phyloP scores from a whole-genome alignment of 371 early-diverging fungal genomes.

The Actinomucor elegans region DNA sequence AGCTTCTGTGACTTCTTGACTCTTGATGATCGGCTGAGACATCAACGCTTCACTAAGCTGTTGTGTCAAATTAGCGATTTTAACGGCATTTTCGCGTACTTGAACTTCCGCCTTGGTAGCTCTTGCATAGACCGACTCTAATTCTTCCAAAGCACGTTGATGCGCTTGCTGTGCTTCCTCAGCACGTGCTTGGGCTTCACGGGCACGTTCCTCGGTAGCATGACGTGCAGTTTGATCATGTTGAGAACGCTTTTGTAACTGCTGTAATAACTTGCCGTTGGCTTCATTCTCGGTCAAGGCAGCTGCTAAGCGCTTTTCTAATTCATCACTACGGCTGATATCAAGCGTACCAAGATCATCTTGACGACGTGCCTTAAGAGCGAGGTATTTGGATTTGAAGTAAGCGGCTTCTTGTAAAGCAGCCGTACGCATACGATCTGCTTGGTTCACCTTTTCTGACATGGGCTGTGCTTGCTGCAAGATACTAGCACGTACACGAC shows the following conservation, averaged over 20 bases:
- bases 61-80: slow-evolving; percentile 49
- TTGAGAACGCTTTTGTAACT: slow-evolving; percentile 44
- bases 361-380: slow-evolving; percentile 31
- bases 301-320: slow-evolving; percentile 50
- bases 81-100: slow-evolving; percentile 41
- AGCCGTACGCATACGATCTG: slow-evolving; percentile 57
- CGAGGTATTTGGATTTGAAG: slow-evolving; percentile 52
- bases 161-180: slow-evolving; percentile 58
- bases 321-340: slow-evolving; percentile 41
- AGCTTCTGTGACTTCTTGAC: slow-evolving; percentile 49
- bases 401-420: slow-evolving; percentile 64
- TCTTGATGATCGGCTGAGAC: slow-evolving; percentile 9
- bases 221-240: slow-evolving; percentile 42
- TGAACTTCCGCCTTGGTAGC: slow-evolving; percentile 50
- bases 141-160: slow-evolving; percentile 50
- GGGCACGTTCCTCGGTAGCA: slow-evolving; percentile 52
- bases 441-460: slow-evolving; percentile 48
- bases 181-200: slow-evolving; percentile 45
- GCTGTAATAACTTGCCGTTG: slow-evolving; percentile 28
- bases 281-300: slow-evolving; percentile 51
- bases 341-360: slow-evolving; percentile 42
- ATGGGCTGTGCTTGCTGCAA: slow-evolving; percentile 55
- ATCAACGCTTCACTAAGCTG: slow-evolving; percentile 41
- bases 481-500: slow-evolving; percentile 46
- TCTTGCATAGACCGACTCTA: slow-evolving; percentile 43